phyloP scores from a whole-genome alignment of 331 rosid genomes.

The Spiraea crenata region DNA sequence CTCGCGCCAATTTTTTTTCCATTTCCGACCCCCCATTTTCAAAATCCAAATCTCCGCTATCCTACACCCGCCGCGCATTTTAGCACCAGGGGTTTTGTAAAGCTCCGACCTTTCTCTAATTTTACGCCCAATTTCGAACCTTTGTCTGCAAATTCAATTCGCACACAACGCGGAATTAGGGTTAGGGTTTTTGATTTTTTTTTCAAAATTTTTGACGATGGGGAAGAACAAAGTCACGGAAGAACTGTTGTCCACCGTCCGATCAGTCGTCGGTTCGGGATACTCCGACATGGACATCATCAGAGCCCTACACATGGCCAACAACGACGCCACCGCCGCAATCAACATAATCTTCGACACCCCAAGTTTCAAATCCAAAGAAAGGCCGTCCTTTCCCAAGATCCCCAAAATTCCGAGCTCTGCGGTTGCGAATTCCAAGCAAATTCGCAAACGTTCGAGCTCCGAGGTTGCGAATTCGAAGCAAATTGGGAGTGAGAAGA shows the following conservation, averaged over 20 bases:
- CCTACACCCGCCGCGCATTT: conserved; percentile 9
- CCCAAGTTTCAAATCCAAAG: conserved; percentile 42
- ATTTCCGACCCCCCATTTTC: neutral
- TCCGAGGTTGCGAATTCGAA: conserved; percentile 24
- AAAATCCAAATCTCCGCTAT: neutral
- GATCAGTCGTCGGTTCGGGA: conserved; percentile 68
- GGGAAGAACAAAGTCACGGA: conserved; percentile 66
- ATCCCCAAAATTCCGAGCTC: conserved; percentile 25
- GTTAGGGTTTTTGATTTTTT: conserved; percentile 40
- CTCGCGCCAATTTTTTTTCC: conserved; percentile 40
- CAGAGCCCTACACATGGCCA: conserved; percentile 90
- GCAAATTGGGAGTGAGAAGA: conserved; percentile 11
- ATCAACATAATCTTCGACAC: conserved; percentile 80
- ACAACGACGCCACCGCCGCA: conserved; percentile 87
- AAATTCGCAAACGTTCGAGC: neutral
- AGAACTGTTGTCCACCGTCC: conserved; percentile 63
- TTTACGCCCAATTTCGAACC: neutral
- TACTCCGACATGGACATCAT: conserved; percentile 83
- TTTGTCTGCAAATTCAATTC: neutral
- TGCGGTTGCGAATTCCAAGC: conserved; percentile 17
- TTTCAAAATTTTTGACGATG: conserved; percentile 34
- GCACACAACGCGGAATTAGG: conserved; percentile 20
- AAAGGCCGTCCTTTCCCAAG: conserved; percentile 14
- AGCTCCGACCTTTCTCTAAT: neutral
- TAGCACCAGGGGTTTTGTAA: neutral